Evolutionary conservation across 768 basidiomycete species (phyloP).

Genomic region (Neoboletus brunneissimus): DNA sequence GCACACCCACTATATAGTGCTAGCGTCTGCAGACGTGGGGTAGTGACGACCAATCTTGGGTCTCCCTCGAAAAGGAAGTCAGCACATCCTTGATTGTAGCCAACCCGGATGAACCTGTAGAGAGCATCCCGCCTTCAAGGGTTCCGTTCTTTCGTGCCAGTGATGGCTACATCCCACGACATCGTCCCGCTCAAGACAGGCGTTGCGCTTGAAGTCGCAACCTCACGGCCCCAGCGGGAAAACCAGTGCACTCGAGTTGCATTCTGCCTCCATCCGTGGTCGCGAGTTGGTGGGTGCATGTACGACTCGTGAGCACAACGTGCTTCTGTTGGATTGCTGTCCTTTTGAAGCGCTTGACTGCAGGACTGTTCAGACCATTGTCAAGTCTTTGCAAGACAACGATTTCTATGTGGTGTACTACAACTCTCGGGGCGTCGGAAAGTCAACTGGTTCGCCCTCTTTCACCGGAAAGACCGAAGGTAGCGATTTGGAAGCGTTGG

Average conservation of each 20-base stretch:
- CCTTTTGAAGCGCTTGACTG: neutral
- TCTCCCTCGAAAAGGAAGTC: conserved; percentile 10
- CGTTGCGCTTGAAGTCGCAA: conserved; percentile 42
- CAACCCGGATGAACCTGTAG: neutral
- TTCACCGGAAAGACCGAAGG: conserved; percentile 71
- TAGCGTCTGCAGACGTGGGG: neutral
- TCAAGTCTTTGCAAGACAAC: conserved; percentile 38
- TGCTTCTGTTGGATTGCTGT: neutral
- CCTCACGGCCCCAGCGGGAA: conserved; percentile 28
- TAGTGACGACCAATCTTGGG: neutral
- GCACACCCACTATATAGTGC: no score
- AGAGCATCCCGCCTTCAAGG: neutral
- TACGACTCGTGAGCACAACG: conserved; percentile 61
- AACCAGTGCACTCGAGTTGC: conserved; percentile 45
- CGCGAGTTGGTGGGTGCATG: conserved; percentile 78
- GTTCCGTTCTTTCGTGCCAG: neutral
- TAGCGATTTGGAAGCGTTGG: conserved; percentile 62
- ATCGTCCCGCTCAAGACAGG: conserved; percentile 34
- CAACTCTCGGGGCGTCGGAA: conserved; percentile 77
- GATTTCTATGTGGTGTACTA: conserved; percentile 64
- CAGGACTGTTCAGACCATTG: conserved; percentile 43
- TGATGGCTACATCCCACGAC: conserved; percentile 8
- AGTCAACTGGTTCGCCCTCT: conserved; percentile 69
- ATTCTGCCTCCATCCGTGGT: conserved; percentile 81
- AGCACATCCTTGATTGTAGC: neutral